Evolutionary conservation across 129 eudicot species (phyloP), one percentile per base, ranked within the genome.

Genomic region (Calendula officinalis): DNA sequence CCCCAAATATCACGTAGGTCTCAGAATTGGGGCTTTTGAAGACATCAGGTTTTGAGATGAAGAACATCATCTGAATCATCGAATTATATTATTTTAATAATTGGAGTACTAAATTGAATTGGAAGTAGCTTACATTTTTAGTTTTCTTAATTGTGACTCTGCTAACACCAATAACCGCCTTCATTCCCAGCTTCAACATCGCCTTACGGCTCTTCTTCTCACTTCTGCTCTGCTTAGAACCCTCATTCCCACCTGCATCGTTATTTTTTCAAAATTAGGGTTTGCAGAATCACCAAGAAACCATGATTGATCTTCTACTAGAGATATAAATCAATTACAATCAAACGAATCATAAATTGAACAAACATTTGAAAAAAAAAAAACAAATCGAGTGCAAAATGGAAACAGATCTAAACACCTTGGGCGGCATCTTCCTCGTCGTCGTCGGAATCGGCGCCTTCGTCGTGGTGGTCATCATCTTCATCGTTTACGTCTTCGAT

Each of bases 181-280:
- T 83, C 97, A 89, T 80, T 22, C 97, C 97, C 4, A 89, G 87
- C 78, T 89, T 89, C 77, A 89, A 39, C 94, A 89, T 89, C 6
- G 97, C 97, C 68, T 89, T 89, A 39, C 97, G 85, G 22, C 90
- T 89, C 79, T 89, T 89, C 62, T 89, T 89, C 83, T 89, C 97
- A 52, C 94, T 85, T 69, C 97, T 74, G 74, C 97, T 89, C 74
- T 85, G 97, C 60, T 85, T 89, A 4, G 84, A 73, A 56, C 82
- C 57, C 11, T 83, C 90, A 52, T 5, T 62, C 39, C 71, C 78
- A 67, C 70, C 97, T 89, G 72, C 45, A 66, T 50, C 27, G 2
- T 36, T 36, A 37, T 67, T 35, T 16, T 16, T 12, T 5, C 46
- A 60, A 41, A 5, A 7, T 38, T 10, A 8, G 9, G 5, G n/a